phyloP scores from a whole-genome alignment of 192 early-diverging fungal genomes.

The Rhizophagus sp. region DNA sequence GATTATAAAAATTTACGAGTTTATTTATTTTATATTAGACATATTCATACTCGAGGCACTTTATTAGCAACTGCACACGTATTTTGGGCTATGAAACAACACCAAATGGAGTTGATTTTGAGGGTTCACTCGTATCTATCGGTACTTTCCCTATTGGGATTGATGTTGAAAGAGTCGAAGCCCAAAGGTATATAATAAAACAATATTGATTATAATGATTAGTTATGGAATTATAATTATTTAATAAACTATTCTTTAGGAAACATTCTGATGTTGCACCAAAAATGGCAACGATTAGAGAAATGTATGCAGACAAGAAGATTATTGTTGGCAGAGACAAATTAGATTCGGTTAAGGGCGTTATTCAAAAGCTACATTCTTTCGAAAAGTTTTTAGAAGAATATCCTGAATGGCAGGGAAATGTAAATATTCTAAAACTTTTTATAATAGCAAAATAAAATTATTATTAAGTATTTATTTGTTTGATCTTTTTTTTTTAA shows the following conservation, averaged over 20 bases:
- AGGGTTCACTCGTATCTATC: slow-evolving; percentile 73
- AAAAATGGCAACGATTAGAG: slow-evolving; percentile 78
- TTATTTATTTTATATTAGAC: slow-evolving; percentile 50
- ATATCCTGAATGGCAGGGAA: slow-evolving; percentile 91
- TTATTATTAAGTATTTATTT: neutral
- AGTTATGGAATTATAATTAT: neutral
- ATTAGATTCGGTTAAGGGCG: slow-evolving; percentile 91
- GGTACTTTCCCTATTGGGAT: slow-evolving; percentile 99
- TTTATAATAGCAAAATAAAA: neutral
- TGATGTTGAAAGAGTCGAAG: slow-evolving; percentile 73
- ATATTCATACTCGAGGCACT: slow-evolving; percentile 93
- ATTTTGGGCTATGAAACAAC: slow-evolving; percentile 92
- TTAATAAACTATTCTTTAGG: slow-evolving; percentile 32
- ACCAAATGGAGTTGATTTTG: slow-evolving; percentile 84
- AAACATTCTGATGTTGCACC: slow-evolving; percentile 64
- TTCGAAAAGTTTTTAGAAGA: slow-evolving; percentile 90
- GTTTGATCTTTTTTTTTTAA: neutral
- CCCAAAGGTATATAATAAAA: slow-evolving; percentile 37
- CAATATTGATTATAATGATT: neutral
- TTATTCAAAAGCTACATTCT: slow-evolving; percentile 91
- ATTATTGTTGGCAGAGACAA: slow-evolving; percentile 98
- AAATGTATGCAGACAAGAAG: slow-evolving; percentile 84
- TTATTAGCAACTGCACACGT: slow-evolving; percentile 89
- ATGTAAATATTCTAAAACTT: slow-evolving; percentile 45
- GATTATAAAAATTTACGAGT: neutral